A percentile compares a stretch with the other conserved stretches of the same genome.
Evolutionary conservation across 75 land plant species (phyloP).

Genomic region (Picea glauca): DNA sequence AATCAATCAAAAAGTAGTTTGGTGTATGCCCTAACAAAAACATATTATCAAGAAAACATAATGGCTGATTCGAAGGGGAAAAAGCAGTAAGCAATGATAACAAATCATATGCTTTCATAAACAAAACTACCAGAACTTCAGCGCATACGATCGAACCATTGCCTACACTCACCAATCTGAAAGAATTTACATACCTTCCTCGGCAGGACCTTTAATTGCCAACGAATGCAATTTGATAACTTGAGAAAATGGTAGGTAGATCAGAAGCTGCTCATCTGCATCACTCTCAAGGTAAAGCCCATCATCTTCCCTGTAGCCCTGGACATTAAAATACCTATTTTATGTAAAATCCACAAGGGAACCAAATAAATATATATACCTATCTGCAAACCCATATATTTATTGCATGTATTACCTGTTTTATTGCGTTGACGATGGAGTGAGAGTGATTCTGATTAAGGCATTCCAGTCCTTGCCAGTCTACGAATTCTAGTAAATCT

Average conservation of each 20-base stretch:
- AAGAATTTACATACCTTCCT: constrained; percentile 58
- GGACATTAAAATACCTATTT: constrained; percentile 7
- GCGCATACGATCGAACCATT: background rate
- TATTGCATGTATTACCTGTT: constrained; percentile 49
- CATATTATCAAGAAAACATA: no score
- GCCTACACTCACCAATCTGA: background rate
- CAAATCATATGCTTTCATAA: no score
- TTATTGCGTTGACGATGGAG: constrained; percentile 70
- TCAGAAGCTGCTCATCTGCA: constrained; percentile 87
- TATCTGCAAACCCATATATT: background rate
- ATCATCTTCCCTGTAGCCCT: constrained; percentile 90
- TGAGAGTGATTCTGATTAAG: constrained; percentile 66
- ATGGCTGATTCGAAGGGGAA: no score
- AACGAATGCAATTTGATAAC: constrained; percentile 83
- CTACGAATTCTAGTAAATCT: constrained; percentile 71
- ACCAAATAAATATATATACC: background rate
- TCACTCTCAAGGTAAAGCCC: constrained; percentile 84
- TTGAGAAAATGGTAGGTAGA: constrained; percentile 78
- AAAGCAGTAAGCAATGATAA: no score
- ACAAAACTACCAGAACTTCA: background rate
- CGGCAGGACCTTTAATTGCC: constrained; percentile 65
- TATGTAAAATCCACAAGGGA: background rate
- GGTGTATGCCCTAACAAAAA: no score
- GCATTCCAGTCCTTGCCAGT: constrained; percentile 86
- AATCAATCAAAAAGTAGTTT: no score